phyloP scores from a whole-genome alignment of 345 rosid species.

The Isatis tinctoria region DNA sequence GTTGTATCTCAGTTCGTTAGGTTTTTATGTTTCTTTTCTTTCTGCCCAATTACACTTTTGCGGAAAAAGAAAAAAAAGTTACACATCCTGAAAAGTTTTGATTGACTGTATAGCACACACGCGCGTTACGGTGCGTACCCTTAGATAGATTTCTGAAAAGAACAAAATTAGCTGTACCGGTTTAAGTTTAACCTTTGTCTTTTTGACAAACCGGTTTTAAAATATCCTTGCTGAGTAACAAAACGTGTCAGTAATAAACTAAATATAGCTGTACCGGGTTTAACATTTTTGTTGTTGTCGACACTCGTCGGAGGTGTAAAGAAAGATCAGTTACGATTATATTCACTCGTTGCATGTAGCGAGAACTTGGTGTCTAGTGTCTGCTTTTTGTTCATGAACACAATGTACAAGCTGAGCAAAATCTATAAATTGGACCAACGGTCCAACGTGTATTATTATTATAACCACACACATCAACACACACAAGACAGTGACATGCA shows the following conservation, averaged over 20 bases:
- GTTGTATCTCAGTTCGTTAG: slow-evolving; percentile 6
- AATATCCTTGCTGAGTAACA: background rate
- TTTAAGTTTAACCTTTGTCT: too few species aligned
- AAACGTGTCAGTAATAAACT: background rate
- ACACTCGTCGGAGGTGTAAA: background rate
- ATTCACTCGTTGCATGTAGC: slow-evolving; percentile 3
- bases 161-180: background rate
- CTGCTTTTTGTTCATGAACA: background rate
- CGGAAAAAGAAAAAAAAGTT: background rate
- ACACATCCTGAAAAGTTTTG: slow-evolving; percentile 5
- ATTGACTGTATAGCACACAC: background rate
- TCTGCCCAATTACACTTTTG: slow-evolving; percentile 15
- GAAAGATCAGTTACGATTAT: background rate
- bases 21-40: background rate
- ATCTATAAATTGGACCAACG: slow-evolving; percentile 1
- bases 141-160: too few species aligned
- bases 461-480: slow-evolving; percentile 8
- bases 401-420: background rate
- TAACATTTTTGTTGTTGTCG: background rate
- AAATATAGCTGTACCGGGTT: background rate
- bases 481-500: slow-evolving; percentile 26
- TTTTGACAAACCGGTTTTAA: background rate
- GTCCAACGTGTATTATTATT: background rate
- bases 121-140: background rate
- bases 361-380: background rate